Percentiles rank a stretch among this genome's conserved stretches.
phyloP scores from a whole-genome alignment of 257 asterid species.

The Solanum clarkiae region DNA sequence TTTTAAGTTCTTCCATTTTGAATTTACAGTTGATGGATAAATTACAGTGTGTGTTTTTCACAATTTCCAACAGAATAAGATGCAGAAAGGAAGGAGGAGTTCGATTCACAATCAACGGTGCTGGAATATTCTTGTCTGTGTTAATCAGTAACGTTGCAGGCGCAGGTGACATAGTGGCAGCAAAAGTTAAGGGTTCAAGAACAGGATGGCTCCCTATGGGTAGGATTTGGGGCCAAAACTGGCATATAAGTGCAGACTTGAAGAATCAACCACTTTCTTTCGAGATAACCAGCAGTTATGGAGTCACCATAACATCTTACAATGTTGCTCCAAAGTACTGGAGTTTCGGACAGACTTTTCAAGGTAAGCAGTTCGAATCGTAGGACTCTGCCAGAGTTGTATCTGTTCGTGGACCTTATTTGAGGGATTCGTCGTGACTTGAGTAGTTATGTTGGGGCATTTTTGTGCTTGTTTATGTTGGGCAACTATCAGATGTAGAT shows the following conservation, averaged over 20 bases:
- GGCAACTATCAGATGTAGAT: background rate
- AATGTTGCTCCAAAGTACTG: constrained; percentile 45
- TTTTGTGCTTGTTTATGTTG: background rate
- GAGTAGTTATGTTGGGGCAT: background rate
- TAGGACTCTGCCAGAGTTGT: background rate
- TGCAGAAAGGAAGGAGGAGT: constrained; percentile 65
- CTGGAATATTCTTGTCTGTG: constrained; percentile 43
- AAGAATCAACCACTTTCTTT: constrained; percentile 52
- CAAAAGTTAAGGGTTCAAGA: constrained; percentile 51
- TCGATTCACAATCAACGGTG: constrained; percentile 40
- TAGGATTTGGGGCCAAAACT: constrained; percentile 61
- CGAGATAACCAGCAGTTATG: constrained; percentile 49
- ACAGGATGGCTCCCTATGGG: constrained; percentile 79
- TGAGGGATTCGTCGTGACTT: background rate
- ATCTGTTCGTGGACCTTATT: background rate
- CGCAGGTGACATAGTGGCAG: constrained; percentile 48
- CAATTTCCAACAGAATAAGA: constrained; percentile 15
- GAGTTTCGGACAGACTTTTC: constrained; percentile 55
- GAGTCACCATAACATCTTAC: constrained; percentile 25
- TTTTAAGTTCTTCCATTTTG: background rate
- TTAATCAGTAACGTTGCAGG: constrained; percentile 53
- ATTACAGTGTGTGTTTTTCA: background rate
- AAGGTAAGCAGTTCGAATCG: constrained; percentile 49
- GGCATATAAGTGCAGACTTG: constrained; percentile 52
- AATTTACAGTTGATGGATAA: background rate